Base-by-base conservation (phyloP, 441 rosid genomes). In the Sinapis alba region DNA sequence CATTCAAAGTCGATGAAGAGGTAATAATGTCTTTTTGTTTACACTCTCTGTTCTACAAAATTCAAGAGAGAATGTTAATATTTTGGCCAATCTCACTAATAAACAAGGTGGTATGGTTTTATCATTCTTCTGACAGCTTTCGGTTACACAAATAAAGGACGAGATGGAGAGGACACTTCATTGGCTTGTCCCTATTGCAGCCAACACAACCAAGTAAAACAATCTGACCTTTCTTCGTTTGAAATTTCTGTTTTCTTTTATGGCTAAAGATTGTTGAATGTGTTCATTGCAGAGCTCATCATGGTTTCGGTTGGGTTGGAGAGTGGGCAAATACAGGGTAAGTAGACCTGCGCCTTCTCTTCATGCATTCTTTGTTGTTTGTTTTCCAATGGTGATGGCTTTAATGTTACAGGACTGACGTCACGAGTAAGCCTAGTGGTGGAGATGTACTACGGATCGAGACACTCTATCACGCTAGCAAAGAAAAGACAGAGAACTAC, bases 111-210 rank as follows among this genome's bases (percentile, higher is more conserved):
- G 50, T 71, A 47, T 65, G 15, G 18, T 59, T 59, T 32, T 65
- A 4, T 67, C 19, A 62, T 30, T 74, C 53, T 32, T 20, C 56
- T 26, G 64, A 81, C 92, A 97, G 99, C 90, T 90, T 43, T 79
- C 93, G 20, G 86, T 91, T 45, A 26, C 85, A 28, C 90, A 97
- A 74, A 88, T 97, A 73, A 97, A 91, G 82, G 95, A 84, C 13
- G 97, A 97, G 85, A 97, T 97, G 98, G 98, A 90, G 86, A 87
- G 87, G 79, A 92, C 96, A 43, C 71, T 92, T 76, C 90, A 82
- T 75, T 92, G 97, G 99, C 98, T 96, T 73, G 98, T 94, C 80
- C 99, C 98, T 5, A 82, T 97, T 62, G 97, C 99, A 38, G 78
- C 87, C 34, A 92, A 92, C 83, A 97, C 98, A 64, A 88, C 97